A percentile compares a stretch with the other conserved stretches of the same genome.
phyloP scores from a whole-genome alignment of 208 protist species.

The Naegleria gruberi region DNA sequence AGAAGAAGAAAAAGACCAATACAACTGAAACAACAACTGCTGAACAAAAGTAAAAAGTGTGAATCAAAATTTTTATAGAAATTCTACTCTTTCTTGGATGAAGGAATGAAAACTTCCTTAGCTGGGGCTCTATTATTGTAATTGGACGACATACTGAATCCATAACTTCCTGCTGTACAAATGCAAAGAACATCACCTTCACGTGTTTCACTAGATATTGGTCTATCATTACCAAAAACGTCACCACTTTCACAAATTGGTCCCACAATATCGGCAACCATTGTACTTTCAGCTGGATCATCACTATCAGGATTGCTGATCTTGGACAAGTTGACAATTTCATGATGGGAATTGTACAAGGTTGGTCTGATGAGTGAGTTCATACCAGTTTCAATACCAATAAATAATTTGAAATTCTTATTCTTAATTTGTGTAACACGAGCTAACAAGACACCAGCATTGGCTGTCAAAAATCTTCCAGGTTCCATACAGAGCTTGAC shows the following conservation, averaged over 20 bases:
- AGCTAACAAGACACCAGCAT: background rate
- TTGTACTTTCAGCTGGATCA: background rate
- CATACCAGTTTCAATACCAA: slow-evolving; percentile 7
- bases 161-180: background rate
- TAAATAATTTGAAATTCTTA: background rate
- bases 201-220: background rate
- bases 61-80: no score
- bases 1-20: background rate
- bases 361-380: slow-evolving; percentile 16
- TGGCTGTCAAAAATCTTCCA: background rate
- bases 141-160: background rate
- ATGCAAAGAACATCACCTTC: background rate
- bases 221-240: background rate
- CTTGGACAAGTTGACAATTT: background rate
- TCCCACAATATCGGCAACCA: background rate
- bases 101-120: background rate
- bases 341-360: background rate
- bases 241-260: slow-evolving; percentile 20
- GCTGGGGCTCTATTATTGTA: background rate
- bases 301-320: background rate
- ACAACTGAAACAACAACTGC: background rate
- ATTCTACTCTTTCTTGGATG: background rate
- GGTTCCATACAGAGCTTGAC: slow-evolving; percentile 5
- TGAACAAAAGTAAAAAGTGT: no score
- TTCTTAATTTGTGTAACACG: slow-evolving; percentile 15